Evolutionary conservation across 1,284 basidiomycete species (phyloP).

Genomic region (Neotropicomus parvogracilis): DNA sequence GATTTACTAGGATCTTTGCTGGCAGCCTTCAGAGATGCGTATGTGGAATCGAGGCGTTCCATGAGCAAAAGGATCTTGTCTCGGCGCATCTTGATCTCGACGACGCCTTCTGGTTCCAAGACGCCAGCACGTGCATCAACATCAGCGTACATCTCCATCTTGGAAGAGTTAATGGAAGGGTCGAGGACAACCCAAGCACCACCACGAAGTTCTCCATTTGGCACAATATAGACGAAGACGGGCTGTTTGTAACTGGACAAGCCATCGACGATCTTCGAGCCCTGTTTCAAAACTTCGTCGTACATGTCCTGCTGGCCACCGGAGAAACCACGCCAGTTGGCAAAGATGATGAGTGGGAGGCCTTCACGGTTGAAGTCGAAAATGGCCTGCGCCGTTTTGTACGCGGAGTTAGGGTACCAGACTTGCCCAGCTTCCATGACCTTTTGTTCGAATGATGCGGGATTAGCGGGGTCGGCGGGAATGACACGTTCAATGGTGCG

Average conservation of each 20-base stretch:
- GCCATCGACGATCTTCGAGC: constrained; percentile 97
- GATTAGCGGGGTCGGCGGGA: constrained; percentile 98
- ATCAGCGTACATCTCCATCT: constrained; percentile 99
- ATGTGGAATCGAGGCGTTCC: constrained; percentile 89
- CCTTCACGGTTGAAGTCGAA: constrained; percentile 98
- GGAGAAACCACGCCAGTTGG: constrained; percentile 99
- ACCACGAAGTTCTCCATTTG: constrained; percentile 97
- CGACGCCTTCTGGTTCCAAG: constrained; percentile 94
- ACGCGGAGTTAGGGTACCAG: constrained; percentile 99
- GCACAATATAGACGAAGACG: constrained; percentile 98
- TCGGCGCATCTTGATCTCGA: constrained; percentile 91
- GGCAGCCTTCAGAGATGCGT: constrained; percentile 77
- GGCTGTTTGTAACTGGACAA: constrained; percentile 96
- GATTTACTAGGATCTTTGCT: constrained; percentile 73
- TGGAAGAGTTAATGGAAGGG: constrained; percentile 92
- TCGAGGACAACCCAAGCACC: constrained; percentile 99
- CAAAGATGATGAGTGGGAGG: constrained; percentile 96
- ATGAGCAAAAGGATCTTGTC: constrained; percentile 90
- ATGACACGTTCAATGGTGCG: constrained; percentile 96
- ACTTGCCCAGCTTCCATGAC: constrained; percentile 99
- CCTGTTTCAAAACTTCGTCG: constrained; percentile 91
- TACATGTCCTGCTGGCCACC: constrained; percentile 99
- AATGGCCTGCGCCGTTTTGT: constrained; percentile 99
- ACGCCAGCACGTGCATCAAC: constrained; percentile 95
- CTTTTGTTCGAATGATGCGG: constrained; percentile 93